These are phyloP conservation scores for Kwoniella dendrophila DNA, from an alignment of 768 basidiomycete species.

Conservation along the genomic window DNA sequence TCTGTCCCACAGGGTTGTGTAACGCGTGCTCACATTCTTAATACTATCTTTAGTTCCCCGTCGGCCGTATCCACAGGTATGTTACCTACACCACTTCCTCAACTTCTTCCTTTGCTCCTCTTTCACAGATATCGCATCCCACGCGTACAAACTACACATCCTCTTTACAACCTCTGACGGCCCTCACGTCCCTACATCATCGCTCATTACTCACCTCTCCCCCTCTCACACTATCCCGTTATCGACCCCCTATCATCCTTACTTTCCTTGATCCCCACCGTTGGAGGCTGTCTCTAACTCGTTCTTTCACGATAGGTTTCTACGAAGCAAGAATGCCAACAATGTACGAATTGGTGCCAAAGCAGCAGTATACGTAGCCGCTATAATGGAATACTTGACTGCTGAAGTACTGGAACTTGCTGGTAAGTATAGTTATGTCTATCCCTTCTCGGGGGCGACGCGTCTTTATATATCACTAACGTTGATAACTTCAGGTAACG, in stretches of 20 bases:
- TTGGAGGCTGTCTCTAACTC: too few species aligned
- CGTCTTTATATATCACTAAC: neutral
- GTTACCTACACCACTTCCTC: constrained; percentile 8
- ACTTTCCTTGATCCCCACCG: too few species aligned
- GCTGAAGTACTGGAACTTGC: constrained; percentile 95
- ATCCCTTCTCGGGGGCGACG: neutral
- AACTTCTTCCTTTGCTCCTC: neutral
- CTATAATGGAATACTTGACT: constrained; percentile 92
- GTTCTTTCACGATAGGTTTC: constrained; percentile 44
- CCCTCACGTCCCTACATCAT: too few species aligned
- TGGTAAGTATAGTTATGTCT: constrained; percentile 62
- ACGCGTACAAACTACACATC: too few species aligned
- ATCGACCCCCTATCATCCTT: too few species aligned
- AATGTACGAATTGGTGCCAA: constrained; percentile 97
- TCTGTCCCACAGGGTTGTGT: neutral
- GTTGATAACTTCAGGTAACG: constrained; percentile 69
- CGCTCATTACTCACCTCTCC: too few species aligned
- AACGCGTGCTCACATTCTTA: constrained; percentile 3
- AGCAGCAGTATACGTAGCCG: constrained; percentile 94
- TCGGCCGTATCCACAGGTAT: constrained; percentile 95
- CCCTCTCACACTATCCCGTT: too few species aligned
- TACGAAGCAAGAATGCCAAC: constrained; percentile 88
- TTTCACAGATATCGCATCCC: too few species aligned
- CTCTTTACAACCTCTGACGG: too few species aligned
- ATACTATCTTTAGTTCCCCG: constrained; percentile 70